These are phyloP conservation scores for Aspergillus ibericus DNA, from an alignment of 2,329 filamentous ascomycete genomes.

Conservation along the genomic window DNA sequence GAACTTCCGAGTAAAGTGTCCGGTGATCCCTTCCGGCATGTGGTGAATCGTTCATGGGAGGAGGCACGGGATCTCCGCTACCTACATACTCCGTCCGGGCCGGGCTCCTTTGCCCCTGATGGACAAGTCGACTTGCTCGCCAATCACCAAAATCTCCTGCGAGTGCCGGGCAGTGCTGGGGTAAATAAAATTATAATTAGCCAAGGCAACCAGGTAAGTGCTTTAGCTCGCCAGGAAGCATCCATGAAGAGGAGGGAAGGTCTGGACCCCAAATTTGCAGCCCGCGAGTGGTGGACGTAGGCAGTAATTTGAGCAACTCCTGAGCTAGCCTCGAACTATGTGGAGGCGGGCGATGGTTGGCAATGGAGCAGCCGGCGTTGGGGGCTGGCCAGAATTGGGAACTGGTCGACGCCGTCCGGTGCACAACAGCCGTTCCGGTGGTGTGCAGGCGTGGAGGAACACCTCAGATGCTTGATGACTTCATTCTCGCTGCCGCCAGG, in stretches of 20 bases:
- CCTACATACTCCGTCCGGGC: neutral
- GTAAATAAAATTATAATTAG: neutral
- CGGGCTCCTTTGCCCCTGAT: neutral
- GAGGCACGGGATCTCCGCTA: neutral
- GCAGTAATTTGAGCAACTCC: neutral
- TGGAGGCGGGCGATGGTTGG: neutral
- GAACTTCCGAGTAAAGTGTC: neutral
- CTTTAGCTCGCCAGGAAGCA: neutral
- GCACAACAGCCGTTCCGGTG: neutral
- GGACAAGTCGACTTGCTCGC: neutral
- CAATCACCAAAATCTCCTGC: neutral
- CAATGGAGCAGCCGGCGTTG: neutral
- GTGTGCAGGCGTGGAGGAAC: neutral
- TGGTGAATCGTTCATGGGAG: neutral
- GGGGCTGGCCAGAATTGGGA: neutral
- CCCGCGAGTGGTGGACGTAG: neutral
- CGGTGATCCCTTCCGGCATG: neutral
- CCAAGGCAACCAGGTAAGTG: neutral
- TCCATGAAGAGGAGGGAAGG: neutral
- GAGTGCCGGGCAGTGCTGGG: neutral
- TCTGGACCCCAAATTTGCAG: neutral
- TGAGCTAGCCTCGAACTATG: constrained; percentile 1
- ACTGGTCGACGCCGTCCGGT: neutral
- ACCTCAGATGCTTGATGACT: neutral
- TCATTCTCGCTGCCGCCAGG: neutral